Evolutionary conservation across 2,329 filamentous ascomycete genomes (phyloP), one percentile per base, ranked within the genome.

Genomic region (Metarhizium guizhouense): DNA sequence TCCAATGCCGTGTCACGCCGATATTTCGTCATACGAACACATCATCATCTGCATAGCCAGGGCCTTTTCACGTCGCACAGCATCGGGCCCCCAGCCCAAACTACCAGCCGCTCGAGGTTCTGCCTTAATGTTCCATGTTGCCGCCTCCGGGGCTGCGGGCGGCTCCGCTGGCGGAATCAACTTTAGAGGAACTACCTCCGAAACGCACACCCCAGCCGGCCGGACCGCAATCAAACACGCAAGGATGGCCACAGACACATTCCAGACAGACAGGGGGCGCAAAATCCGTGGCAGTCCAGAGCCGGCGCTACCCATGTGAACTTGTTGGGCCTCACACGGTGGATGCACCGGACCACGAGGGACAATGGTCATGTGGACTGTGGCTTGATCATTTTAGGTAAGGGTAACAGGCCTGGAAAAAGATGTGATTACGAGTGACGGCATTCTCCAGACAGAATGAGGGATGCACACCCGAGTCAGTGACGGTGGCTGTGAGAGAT

Each of bases 151-250:
- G 4, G 32, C 32, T 34, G 32, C 32, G 52, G 25, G 38, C n/a
- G 36, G 52, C 52, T 47, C 52, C 42, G 18, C 34, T 47, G 34
- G 52, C 57, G 57, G 57, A 56, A 47, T 54, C 57, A 56, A 58
- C 57, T 51, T 56, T 56, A 56, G 54, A 51, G 57, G 54, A 40
- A 58, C 49, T 49, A 47, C 51, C 52, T 51, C 52, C 47, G 25
- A 48, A 48, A 47, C n/a, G 4, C 48, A 16, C 52, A 45, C 42
- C 6, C 42, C 16, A 18, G n/a, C 42, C 40, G 16, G 40, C 40
- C 40, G 36, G 40, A 14, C 32, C 32, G 32, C 32, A 34, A 34
- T 25, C 25, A 25, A 25, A 25, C 25, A 25, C 25, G 3, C 25
- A 25, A 4, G 25, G 25, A 25, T 25, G 25, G 25, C 25, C 48